Evolutionary conservation across 257 asterid genomes (phyloP).

Genomic region (Capsicum rhomboideum): DNA sequence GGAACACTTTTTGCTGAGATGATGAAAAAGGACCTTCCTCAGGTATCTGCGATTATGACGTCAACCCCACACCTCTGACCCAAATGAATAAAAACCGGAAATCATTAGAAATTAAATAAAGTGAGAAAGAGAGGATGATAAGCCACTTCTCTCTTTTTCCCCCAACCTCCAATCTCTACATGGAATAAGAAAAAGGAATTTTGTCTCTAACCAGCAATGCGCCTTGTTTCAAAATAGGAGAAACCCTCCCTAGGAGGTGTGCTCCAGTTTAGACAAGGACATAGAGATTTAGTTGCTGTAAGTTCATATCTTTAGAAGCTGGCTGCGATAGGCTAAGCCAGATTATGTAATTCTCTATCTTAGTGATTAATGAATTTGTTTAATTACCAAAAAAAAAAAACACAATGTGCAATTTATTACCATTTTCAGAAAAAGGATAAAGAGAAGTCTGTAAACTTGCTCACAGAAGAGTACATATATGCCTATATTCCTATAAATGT

Average conservation of each 20-base stretch:
- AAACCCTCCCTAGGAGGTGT: background rate
- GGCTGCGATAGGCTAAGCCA: background rate
- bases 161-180: background rate
- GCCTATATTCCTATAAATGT: background rate
- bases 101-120: background rate
- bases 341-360: background rate
- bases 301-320: background rate
- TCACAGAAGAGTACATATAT: background rate
- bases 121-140: background rate
- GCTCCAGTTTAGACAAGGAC: background rate
- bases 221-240: background rate
- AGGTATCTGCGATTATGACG: conserved; percentile 30
- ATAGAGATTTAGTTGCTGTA: background rate
- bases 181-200: background rate
- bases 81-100: background rate
- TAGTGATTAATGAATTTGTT: background rate
- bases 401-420: background rate
- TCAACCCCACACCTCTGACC: background rate
- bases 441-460: background rate
- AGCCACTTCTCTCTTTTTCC: background rate
- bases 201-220: background rate
- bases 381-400: background rate
- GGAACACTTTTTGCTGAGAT: conserved; percentile 90
- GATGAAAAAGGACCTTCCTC: conserved; percentile 98
- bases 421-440: background rate